Base-by-base conservation (phyloP, 169 alveolate species). In the Plasmodium gallinaceum region DNA sequence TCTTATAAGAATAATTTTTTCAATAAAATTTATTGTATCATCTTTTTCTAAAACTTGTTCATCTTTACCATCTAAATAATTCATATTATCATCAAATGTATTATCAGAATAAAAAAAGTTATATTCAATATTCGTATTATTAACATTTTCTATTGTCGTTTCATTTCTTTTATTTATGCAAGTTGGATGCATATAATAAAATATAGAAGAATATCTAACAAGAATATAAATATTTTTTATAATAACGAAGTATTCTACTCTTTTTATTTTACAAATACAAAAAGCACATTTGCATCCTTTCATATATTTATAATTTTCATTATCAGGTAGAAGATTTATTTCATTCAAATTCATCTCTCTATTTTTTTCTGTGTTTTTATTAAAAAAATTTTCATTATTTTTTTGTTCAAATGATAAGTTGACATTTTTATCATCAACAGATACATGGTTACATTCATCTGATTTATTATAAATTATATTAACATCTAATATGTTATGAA, bases 111-210 rank as follows among this genome's bases (percentile, higher is more conserved):
- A 5, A 58, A 8, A n/a, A 6, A 8, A n/a, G n/a, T 20, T 22
- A 4, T 22, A n/a, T 0, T 58, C 8, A 9, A 1, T 57, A 9
- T 18, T 57, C 5, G 12, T 57, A 14, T 18, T 57, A 18, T 57
- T 57, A 6, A 12, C 18, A 66, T 24, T 39, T 3, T 24, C 22
- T 20, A 37, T 2, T 51, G 71, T 4, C n/a, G 71, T 6, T 42
- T 10, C n/a, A 32, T 16, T 42, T 22, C 7, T 20, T 12, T 42
- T 24, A 8, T 66, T 22, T 9, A 80, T 72, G 4, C 48, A 37
- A 0, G 90, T 80, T 20, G 83, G 90, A 18, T 80, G 90, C n/a
- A 80, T 80, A 46, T 80, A 80, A 71, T 80, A 80, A 51, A 80
- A 43, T 26, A 80, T 80, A 24, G 90, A 80, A 2, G 90, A 54